Evolutionary conservation across 179 eudicot genomes (phyloP), one percentile per base, ranked within the genome.

Genomic region (Spinacia oleracea): DNA sequence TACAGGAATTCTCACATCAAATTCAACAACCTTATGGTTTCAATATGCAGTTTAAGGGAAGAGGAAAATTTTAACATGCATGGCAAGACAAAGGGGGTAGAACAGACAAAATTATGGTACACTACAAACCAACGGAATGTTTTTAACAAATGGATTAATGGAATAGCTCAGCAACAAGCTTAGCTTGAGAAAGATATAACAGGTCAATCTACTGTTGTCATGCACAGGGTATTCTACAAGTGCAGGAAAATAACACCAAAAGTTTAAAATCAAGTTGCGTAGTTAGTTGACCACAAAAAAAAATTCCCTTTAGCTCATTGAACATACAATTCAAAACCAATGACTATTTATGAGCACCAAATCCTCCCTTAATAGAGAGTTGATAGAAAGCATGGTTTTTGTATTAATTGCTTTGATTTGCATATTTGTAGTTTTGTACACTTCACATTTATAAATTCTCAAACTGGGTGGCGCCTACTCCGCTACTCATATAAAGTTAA

Each of bases 241-340:
- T 14, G 15, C 29, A 77, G 51, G 2, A 77, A 50, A 53, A 64
- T 12, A 50, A 50, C 64, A 77, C 74, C 55, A 8, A 40, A 34
- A 40, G 16, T 40, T 40, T 31, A 25, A 48, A 45, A 50, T 29
- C 75, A 18, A 46, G 59, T 72, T 72, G 60, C 50, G 0, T 21
- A 50, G 23, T 72, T 21, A 50, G 23, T 72, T 50, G 58, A 32
- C 23, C 42, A 50, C 23, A 25, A 16, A 72, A 11, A 25, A 16
- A 72, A 11, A 4, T 25, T 15, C 72, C 55, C 70, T 32, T 64
- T 46, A 69, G 67, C 11, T n/a, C n/a, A 46, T 20, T 50, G 8
- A 59, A 18, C 15, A 62, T 70, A 45, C 50, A 50, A n/a, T n/a
- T 31, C 50, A 31, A 18, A 23, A 58, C 48, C 50, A 51, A 32